Evolutionary conservation across 148 eudicot species (phyloP).

Genomic region (Arbutus unedo): DNA sequence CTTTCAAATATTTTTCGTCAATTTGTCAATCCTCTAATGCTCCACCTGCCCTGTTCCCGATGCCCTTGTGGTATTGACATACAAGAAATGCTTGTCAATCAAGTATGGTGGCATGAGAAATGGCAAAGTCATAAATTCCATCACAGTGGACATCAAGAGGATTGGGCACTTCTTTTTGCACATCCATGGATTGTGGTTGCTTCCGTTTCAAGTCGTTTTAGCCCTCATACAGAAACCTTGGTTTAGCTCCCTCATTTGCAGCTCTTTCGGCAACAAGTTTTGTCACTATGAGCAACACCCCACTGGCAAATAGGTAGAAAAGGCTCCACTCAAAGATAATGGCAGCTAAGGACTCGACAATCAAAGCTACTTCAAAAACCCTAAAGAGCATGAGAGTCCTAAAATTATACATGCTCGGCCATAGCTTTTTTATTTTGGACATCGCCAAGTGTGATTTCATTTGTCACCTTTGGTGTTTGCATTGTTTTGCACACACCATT

Average conservation of each 20-base stretch:
- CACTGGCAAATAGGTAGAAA: conserved; percentile 68
- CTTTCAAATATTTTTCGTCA: conserved; percentile 44
- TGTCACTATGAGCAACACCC: conserved; percentile 77
- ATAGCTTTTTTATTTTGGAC: conserved; percentile 90
- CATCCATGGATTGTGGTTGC: conserved; percentile 78
- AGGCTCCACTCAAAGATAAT: conserved; percentile 63
- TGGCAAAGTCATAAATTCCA: conserved; percentile 55
- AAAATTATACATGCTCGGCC: conserved; percentile 71
- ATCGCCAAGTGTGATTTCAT: conserved; percentile 86
- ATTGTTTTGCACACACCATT: conserved; percentile 60
- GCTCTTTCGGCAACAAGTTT: conserved; percentile 64
- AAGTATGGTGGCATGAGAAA: conserved; percentile 52
- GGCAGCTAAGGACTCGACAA: conserved; percentile 80
- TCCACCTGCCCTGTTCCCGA: conserved; percentile 34
- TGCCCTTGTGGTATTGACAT: conserved; percentile 49
- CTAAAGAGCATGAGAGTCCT: conserved; percentile 84
- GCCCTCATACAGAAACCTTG: conserved; percentile 66
- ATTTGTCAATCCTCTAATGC: conserved; percentile 42
- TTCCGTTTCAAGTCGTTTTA: conserved; percentile 65
- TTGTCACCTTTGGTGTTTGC: conserved; percentile 77
- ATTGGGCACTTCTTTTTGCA: conserved; percentile 71
- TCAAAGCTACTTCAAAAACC: conserved; percentile 75
- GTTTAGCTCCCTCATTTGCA: conserved; percentile 63
- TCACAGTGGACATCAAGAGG: conserved; percentile 77
- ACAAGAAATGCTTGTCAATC: conserved; percentile 56